Conservation (phyloP, 129 eudicot genomes). For the Helianthus tuberosus region DNA sequence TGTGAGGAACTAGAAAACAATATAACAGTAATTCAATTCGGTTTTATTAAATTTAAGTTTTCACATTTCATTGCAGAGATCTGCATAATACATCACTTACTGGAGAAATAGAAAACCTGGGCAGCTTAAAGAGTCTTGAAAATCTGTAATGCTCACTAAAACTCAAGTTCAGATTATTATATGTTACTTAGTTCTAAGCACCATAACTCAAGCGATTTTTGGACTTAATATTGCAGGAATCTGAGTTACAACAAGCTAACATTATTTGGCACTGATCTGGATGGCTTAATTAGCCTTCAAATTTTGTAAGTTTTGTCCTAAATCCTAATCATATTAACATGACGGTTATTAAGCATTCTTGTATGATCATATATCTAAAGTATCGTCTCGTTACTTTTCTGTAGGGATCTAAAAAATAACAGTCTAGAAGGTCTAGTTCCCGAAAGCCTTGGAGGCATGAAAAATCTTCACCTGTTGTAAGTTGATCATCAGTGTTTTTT, state of each 20-base stretch:
- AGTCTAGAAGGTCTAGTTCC: conserved; percentile 85
- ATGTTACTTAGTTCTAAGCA: conserved; percentile 16
- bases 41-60: not conserved
- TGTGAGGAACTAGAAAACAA: conserved; percentile 51
- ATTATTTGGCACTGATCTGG: conserved; percentile 79
- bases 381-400: not conserved
- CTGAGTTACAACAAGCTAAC: conserved; percentile 80
- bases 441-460: conserved; percentile 66
- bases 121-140: conserved; percentile 74
- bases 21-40: conserved; percentile 13
- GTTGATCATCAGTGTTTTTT: conserved; percentile 27
- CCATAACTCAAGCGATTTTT: conserved; percentile 3
- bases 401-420: conserved; percentile 83
- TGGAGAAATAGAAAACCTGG: conserved; percentile 85
- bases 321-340: not conserved
- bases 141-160: conserved; percentile 54
- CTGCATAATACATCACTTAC: conserved; percentile 85
- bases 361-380: conserved; percentile 23
- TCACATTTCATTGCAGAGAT: conserved; percentile 53
- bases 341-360: not conserved
- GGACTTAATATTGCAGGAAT: conserved; percentile 55
- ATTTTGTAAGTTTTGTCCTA: conserved; percentile 54
- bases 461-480: conserved; percentile 82
- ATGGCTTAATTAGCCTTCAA: conserved; percentile 69
- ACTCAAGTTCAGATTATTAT: not conserved